These are phyloP conservation scores for Aspergillus sp. DNA, from an alignment of 2,329 filamentous ascomycete genomes.

Conservation along the genomic window DNA sequence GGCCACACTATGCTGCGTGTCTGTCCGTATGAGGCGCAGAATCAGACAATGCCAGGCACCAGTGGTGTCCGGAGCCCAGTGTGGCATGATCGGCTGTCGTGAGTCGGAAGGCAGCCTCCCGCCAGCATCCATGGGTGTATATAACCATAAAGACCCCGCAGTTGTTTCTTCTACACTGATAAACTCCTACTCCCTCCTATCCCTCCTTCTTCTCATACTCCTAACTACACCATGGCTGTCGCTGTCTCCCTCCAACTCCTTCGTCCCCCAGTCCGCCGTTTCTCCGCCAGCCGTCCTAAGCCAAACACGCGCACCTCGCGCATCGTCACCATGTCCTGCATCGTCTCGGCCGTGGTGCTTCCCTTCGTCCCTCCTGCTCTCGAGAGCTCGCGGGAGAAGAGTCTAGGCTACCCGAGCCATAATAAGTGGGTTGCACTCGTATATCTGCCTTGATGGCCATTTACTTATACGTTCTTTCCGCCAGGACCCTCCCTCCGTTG, in stretches of 20 bases:
- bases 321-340: conserved; percentile 32
- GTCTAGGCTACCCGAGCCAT: conserved; percentile 26
- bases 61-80: no score
- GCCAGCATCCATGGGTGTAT: no score
- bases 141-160: no score
- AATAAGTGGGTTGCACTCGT: conserved; percentile 24
- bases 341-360: conserved; percentile 35
- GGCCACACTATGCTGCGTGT: no score
- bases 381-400: conserved; percentile 36
- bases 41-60: no score
- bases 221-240: conserved; percentile 8
- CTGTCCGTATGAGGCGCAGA: no score
- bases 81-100: no score
- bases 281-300: conserved; percentile 34
- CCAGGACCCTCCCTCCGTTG: conserved; percentile 30
- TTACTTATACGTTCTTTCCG: conserved; percentile 4
- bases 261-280: conserved; percentile 34
- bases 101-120: no score
- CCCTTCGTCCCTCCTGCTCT: conserved; percentile 40
- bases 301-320: conserved; percentile 32
- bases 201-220: no score
- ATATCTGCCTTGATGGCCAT: conserved; percentile 4
- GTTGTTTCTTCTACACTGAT: no score
- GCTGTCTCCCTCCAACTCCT: conserved; percentile 15
- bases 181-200: no score